phyloP scores from a whole-genome alignment of 768 basidiomycete species.

The Psilocybe cyanescens region DNA sequence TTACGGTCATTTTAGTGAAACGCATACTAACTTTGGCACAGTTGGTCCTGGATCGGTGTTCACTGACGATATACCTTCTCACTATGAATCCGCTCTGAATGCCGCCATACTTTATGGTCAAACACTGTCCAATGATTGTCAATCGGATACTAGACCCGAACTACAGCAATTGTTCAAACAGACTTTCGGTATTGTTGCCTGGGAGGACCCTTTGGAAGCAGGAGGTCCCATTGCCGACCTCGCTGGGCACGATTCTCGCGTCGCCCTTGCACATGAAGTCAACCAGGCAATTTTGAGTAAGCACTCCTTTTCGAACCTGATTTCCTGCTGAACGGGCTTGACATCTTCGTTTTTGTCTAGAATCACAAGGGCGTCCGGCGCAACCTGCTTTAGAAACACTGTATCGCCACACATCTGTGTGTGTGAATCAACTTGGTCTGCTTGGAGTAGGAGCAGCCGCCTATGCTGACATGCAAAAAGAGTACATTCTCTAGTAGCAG shows the following conservation, averaged over 20 bases:
- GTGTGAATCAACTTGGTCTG: slow-evolving; percentile 71
- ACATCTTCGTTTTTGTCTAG: slow-evolving; percentile 38
- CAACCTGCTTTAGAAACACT: slow-evolving; percentile 75
- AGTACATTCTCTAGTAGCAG: slow-evolving; percentile 55
- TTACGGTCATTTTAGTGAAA: slow-evolving; percentile 14
- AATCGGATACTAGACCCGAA: slow-evolving; percentile 61
- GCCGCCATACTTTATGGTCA: slow-evolving; percentile 78
- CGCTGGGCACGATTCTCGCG: slow-evolving; percentile 68
- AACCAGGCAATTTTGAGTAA: slow-evolving; percentile 84
- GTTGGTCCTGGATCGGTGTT: neutral
- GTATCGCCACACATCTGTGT: slow-evolving; percentile 75
- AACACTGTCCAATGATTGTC: slow-evolving; percentile 68
- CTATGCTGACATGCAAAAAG: slow-evolving; percentile 78
- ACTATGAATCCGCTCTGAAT: slow-evolving; percentile 63
- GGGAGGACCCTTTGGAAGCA: slow-evolving; percentile 70
- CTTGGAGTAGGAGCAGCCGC: slow-evolving; percentile 78
- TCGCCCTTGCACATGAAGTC: slow-evolving; percentile 71
- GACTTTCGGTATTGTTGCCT: slow-evolving; percentile 82
- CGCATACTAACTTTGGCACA: neutral
- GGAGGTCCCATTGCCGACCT: slow-evolving; percentile 69
- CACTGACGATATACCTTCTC: slow-evolving; percentile 27
- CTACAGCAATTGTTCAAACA: slow-evolving; percentile 70
- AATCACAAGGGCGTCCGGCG: slow-evolving; percentile 76
- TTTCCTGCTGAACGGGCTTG: neutral
- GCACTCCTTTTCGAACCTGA: slow-evolving; percentile 23